A percentile compares a stretch with the other conserved stretches of the same genome.
These are phyloP conservation scores for Penicillium polonicum DNA, from an alignment of 2,329 filamentous ascomycete species.

Conservation along the genomic window DNA sequence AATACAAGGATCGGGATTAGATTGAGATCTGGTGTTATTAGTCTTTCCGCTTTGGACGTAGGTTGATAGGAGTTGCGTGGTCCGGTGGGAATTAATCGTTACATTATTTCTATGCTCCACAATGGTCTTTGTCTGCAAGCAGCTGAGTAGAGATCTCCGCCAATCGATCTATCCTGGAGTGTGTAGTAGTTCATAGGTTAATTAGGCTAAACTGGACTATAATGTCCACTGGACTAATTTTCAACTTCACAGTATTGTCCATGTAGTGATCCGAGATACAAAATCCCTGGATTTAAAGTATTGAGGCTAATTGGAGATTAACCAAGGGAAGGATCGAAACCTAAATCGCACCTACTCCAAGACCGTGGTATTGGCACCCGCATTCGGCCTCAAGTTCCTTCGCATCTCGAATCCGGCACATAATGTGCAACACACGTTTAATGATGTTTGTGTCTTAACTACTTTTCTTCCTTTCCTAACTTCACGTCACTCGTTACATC, in stretches of 20 bases:
- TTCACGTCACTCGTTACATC: conserved; percentile 12
- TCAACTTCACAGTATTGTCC: too few species aligned
- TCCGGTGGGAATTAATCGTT: conserved; percentile 8
- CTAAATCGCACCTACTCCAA: neutral
- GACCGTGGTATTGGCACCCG: neutral
- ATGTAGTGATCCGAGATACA: too few species aligned
- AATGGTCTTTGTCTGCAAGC: conserved; percentile 22
- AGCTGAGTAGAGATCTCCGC: neutral
- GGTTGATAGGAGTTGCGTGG: conserved; percentile 18
- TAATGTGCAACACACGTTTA: neutral
- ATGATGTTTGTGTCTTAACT: neutral
- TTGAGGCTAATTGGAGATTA: neutral
- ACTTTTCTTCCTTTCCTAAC: conserved; percentile 3
- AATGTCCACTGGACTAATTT: neutral
- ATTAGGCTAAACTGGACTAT: neutral
- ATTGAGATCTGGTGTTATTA: neutral
- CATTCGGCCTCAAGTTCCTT: conserved; percentile 1
- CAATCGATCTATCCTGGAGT: neutral
- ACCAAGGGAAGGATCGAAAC: neutral
- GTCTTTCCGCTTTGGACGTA: conserved; percentile 15
- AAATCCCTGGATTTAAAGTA: neutral
- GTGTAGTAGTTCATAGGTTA: neutral
- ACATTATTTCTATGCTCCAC: neutral
- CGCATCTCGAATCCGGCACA: neutral
- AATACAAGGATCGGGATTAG: conserved; percentile 13